Conservation (phyloP, 257 asterid species). For the Cordia subcordata region DNA sequence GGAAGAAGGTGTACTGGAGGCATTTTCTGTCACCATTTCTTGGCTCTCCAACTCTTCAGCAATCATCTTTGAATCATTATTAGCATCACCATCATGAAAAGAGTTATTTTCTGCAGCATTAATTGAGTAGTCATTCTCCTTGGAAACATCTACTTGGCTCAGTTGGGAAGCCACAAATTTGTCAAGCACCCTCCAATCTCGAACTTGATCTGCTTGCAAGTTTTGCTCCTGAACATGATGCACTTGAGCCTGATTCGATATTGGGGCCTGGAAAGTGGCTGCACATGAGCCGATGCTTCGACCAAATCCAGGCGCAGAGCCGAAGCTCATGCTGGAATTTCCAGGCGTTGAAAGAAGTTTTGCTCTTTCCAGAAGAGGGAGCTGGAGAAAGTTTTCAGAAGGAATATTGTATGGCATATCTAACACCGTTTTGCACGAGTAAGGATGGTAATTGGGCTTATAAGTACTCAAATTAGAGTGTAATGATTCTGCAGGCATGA, state of each 20-base stretch:
- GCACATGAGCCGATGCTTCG: slow-evolving; percentile 17
- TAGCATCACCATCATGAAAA: slow-evolving; percentile 12
- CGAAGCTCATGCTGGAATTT: slow-evolving; percentile 12
- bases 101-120: slow-evolving; percentile 1
- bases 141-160: slow-evolving; percentile 55
- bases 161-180: slow-evolving; percentile 86
- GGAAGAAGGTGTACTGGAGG: slow-evolving; percentile 45
- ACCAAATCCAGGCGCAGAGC: slow-evolving; percentile 19
- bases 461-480: slow-evolving; percentile 19
- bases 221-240: slow-evolving; percentile 30
- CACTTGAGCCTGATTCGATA: slow-evolving; percentile 13
- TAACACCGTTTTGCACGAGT: slow-evolving; percentile 49
- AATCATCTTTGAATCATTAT: slow-evolving; percentile 25
- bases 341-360: slow-evolving; percentile 23
- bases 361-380: slow-evolving; percentile 62
- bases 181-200: slow-evolving; percentile 82
- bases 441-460: slow-evolving; percentile 20
- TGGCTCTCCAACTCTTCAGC: slow-evolving; percentile 28
- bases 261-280: slow-evolving; percentile 18
- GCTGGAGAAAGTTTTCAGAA: slow-evolving; percentile 45
- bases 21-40: slow-evolving; percentile 38
- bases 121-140: slow-evolving; percentile 32
- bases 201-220: slow-evolving; percentile 42
- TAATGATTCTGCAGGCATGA: slow-evolving; percentile 52
- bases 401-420: slow-evolving; percentile 40